These are phyloP conservation scores for Pseudogymnoascus sp. DNA, from an alignment of 2,329 filamentous ascomycete genomes.

Conservation along the genomic window DNA sequence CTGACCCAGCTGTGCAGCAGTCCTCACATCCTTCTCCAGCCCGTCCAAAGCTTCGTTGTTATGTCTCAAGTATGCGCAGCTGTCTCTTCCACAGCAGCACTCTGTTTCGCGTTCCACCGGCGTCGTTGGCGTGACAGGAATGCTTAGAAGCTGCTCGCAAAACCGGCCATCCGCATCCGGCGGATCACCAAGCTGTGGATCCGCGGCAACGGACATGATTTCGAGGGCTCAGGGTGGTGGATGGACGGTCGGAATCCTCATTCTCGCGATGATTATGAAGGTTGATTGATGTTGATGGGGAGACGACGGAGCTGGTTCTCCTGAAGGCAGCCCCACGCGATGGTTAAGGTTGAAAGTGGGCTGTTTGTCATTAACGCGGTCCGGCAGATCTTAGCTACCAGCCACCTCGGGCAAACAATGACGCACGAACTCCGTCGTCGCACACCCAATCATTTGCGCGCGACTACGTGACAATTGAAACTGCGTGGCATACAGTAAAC, in stretches of 20 bases:
- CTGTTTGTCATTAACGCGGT: slow-evolving; percentile 6
- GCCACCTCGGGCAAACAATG: slow-evolving; percentile 1
- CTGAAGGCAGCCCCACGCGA: slow-evolving; percentile 1
- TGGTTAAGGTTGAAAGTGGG: slow-evolving; percentile 6
- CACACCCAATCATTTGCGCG: background rate
- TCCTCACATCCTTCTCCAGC: slow-evolving; percentile 80
- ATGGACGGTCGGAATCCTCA: background rate
- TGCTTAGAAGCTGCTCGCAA: background rate
- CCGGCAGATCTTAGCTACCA: background rate
- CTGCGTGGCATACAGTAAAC: background rate
- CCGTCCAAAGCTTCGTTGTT: slow-evolving; percentile 71
- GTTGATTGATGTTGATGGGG: background rate
- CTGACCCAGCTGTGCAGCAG: slow-evolving; percentile 82
- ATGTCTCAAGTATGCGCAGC: slow-evolving; percentile 74
- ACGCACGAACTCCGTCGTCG: background rate
- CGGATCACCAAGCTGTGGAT: background rate
- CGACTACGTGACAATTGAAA: background rate
- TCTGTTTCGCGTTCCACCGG: slow-evolving; percentile 13
- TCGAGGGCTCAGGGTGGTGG: slow-evolving; percentile 2
- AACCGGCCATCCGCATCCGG: background rate
- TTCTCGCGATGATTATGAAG: background rate
- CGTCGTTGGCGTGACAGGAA: background rate
- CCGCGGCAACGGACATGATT: slow-evolving; percentile 3
- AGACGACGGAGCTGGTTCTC: background rate
- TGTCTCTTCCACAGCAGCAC: slow-evolving; percentile 79